phyloP scores from a whole-genome alignment of 495 filamentous ascomycete genomes.

The Tirmania nivea region DNA sequence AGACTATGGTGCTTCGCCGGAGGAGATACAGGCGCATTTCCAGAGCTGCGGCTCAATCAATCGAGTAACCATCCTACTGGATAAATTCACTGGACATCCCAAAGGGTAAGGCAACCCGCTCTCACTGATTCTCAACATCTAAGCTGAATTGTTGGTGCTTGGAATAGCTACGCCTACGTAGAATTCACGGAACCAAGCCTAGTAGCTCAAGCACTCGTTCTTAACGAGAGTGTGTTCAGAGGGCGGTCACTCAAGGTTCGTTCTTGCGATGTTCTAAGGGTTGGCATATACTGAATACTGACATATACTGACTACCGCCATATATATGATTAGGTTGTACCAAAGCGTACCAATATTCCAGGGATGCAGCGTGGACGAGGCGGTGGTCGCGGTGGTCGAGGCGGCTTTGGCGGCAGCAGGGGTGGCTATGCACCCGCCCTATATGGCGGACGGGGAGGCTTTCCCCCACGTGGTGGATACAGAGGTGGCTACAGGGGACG shows the following conservation, averaged over 20 bases:
- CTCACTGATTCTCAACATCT: background rate
- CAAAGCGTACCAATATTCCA: conserved; percentile 91
- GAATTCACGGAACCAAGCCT: conserved; percentile 92
- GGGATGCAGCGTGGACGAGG: conserved; percentile 74
- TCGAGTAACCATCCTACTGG: conserved; percentile 87
- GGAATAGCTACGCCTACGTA: conserved; percentile 79
- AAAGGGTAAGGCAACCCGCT: conserved; percentile 54
- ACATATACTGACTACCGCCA: too few species aligned
- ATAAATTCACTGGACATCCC: conserved; percentile 94
- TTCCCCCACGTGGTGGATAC: conserved; percentile 47
- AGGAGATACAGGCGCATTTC: conserved; percentile 98
- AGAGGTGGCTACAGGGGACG: conserved; percentile 62
- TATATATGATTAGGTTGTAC: conserved; percentile 42
- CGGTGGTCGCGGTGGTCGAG: conserved; percentile 36
- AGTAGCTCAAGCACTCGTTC: conserved; percentile 75
- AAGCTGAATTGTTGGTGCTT: conserved; percentile 5
- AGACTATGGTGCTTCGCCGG: conserved; percentile 90
- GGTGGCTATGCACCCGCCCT: conserved; percentile 32
- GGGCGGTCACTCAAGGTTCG: conserved; percentile 79
- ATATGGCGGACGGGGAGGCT: conserved; percentile 19
- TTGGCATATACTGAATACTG: background rate
- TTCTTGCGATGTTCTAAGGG: conserved; percentile 7
- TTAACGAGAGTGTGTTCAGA: conserved; percentile 94
- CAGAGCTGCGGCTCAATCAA: conserved; percentile 96
- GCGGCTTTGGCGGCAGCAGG: conserved; percentile 25